phyloP scores from a whole-genome alignment of 208 protist genomes.

The Crithidia thermophila region DNA sequence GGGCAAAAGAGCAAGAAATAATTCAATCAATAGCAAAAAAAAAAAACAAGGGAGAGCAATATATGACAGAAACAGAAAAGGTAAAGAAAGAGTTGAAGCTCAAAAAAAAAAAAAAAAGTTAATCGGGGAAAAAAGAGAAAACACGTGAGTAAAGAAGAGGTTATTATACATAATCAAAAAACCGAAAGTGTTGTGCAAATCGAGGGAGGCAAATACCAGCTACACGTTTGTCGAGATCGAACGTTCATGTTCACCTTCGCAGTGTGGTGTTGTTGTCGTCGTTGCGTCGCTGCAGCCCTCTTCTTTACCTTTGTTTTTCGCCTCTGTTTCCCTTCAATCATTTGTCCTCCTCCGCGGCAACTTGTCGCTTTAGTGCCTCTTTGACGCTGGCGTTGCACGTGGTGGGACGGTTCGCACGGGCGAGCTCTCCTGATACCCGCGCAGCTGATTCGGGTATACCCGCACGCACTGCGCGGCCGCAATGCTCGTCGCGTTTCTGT shows the following conservation, averaged over 20 bases:
- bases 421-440: constrained; percentile 4
- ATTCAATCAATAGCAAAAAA: background rate
- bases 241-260: too few relatives aligned
- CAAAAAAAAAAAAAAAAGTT: background rate
- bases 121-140: background rate
- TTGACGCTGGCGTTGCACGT: too few relatives aligned
- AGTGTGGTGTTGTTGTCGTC: too few relatives aligned
- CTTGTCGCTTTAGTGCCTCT: background rate
- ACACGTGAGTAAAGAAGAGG: background rate
- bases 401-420: too few relatives aligned
- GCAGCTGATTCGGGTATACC: constrained; percentile 21
- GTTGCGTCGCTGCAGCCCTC: too few relatives aligned
- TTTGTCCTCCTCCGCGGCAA: too few relatives aligned
- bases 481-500: constrained; percentile 58
- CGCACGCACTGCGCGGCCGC: constrained; percentile 44
- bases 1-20: background rate
- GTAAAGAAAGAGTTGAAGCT: background rate
- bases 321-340: too few relatives aligned
- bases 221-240: too few relatives aligned
- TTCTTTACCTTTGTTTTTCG: too few relatives aligned
- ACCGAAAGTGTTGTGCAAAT: background rate
- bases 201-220: too few relatives aligned
- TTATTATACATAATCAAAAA: constrained; percentile 1
- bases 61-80: constrained; percentile 20
- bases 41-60: background rate